Conservation (phyloP, 2,329 filamentous ascomycete genomes). For the Sarocladium strictum region DNA sequence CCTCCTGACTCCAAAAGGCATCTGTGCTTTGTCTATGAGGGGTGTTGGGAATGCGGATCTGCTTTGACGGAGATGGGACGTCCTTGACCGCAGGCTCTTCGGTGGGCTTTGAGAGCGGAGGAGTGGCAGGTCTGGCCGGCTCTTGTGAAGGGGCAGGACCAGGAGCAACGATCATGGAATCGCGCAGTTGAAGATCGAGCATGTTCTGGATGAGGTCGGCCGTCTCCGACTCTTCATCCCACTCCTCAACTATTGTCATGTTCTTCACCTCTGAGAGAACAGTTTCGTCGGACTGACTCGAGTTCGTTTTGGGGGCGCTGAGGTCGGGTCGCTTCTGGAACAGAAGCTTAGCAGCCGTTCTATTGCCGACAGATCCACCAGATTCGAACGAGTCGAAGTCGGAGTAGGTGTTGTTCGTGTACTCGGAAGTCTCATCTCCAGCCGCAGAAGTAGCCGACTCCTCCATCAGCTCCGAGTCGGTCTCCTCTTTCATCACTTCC, state of each 20-base stretch:
- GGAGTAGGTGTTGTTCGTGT: constrained; percentile 7
- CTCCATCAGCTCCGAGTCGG: not conserved
- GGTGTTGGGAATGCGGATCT: constrained; percentile 40
- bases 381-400: constrained; percentile 9
- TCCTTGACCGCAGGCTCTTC: constrained; percentile 13
- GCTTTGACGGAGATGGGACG: constrained; percentile 26
- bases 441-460: constrained; percentile 4
- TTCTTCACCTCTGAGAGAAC: constrained; percentile 13
- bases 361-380: constrained; percentile 4
- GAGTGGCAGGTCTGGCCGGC: constrained; percentile 10
- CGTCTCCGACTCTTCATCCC: constrained; percentile 16
- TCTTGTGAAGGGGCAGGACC: not conserved
- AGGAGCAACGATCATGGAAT: not conserved
- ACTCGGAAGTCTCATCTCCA: constrained; percentile 3
- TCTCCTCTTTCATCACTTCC: not conserved
- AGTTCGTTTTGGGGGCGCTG: constrained; percentile 10
- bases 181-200: constrained; percentile 6
- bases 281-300: constrained; percentile 5
- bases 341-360: constrained; percentile 2
- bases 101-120: constrained; percentile 17
- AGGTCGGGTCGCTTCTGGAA: constrained; percentile 8
- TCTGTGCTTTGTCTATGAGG: constrained; percentile 49
- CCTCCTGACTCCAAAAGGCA: constrained; percentile 53
- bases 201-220: constrained; percentile 9
- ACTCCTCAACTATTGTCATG: constrained; percentile 16